Evolutionary conservation across 495 filamentous ascomycete species (phyloP), one percentile per base, ranked within the genome.

Genomic region (Staphylotrichum longicolle): DNA sequence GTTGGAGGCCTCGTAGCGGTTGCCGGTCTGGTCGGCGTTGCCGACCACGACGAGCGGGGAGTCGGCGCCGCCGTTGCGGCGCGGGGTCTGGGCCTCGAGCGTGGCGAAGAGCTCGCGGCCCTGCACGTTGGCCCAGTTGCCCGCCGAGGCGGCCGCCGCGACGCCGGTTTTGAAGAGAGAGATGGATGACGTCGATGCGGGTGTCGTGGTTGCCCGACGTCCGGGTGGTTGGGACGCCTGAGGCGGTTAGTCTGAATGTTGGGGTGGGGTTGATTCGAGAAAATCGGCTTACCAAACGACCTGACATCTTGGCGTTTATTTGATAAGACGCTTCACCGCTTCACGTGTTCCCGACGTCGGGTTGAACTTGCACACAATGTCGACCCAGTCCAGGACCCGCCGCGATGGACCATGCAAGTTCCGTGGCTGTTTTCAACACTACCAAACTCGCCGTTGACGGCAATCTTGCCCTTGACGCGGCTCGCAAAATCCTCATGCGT

Each of bases 41-140:
- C 45, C 45, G 45, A 47, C 45, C 14, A 47, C 45, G 45, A 47
- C 45, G 45, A 47, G 45, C n/a, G 45, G 45, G n/a, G 45, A 47
- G 45, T 47, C 20, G 45, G 45, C 15, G 45, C 45, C 45, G 45
- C 45, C 45, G 45, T 47, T 47, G 45, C 45, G 45, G 14, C 45
- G 45, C 15, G 45, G 45, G 14, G 45, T 5, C 6, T 47, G 45
- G 14, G 45, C 45, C 8, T 47, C 14, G 4, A 47, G 45, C n/a
- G 14, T 47, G 14, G 45, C 45, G 1, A 7, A 47, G 6, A 3
- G 4, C 5, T 12, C 14, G 45, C 14, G 15, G 14, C 6, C 14
- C 0, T 12, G 45, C n/a, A 20, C 20, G 45, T 47, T n/a, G 5
- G 45, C 45, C 14, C 20, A 47, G 45, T 47, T 47, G 15, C 45